Conservation (phyloP, 257 asterid genomes). For the Verbascum thapsus region DNA sequence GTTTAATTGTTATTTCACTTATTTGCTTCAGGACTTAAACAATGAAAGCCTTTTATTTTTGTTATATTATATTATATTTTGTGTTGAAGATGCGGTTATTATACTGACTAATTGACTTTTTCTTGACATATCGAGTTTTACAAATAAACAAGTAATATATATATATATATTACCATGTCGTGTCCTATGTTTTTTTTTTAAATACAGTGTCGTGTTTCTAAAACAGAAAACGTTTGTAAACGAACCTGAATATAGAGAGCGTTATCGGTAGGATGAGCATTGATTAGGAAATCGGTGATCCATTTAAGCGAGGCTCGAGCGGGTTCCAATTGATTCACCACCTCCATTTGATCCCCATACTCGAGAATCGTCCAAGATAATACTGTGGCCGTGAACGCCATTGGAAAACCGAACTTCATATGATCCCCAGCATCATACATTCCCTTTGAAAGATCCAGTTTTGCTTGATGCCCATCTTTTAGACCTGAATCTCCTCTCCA, state of each 20-base stretch:
- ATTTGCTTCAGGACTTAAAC: too few relatives aligned
- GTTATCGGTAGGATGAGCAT: constrained; percentile 67
- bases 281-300: constrained; percentile 84
- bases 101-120: too few relatives aligned
- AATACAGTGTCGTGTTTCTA: too few relatives aligned
- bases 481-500: constrained; percentile 92
- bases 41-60: too few relatives aligned
- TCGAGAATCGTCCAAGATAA: constrained; percentile 92
- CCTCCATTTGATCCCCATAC: constrained; percentile 72
- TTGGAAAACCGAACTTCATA: constrained; percentile 81
- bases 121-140: too few relatives aligned
- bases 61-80: too few relatives aligned
- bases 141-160: too few relatives aligned
- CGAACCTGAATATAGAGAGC: constrained; percentile 81
- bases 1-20: too few relatives aligned
- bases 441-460: constrained; percentile 82
- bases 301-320: constrained; percentile 71
- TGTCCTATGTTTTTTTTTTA: too few relatives aligned
- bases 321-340: constrained; percentile 52
- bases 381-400: constrained; percentile 92
- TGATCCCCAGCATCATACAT: constrained; percentile 93
- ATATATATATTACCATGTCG: too few relatives aligned
- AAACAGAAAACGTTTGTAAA: background rate
- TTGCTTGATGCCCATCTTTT: constrained; percentile 66
- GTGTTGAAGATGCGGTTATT: too few relatives aligned